Conservation (phyloP, 1,139 yeast genomes). For the Pneumocystis oryctolagi region DNA sequence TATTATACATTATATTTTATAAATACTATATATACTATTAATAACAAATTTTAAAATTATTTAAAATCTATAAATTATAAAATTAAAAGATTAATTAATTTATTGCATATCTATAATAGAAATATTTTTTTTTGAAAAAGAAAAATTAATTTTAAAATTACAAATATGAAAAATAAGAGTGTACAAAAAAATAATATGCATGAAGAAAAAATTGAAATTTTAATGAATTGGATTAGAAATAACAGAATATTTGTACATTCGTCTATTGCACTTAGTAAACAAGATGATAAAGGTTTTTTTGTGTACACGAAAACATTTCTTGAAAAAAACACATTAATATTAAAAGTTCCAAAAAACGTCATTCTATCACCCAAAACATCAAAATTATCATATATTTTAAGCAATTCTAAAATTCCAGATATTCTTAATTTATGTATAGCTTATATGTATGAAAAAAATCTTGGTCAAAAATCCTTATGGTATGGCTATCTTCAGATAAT, state of each 20-base stretch:
- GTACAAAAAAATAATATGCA: neutral
- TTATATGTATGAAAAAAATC: slow-evolving; percentile 50
- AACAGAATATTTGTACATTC: neutral
- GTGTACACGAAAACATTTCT: neutral
- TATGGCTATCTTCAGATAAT: slow-evolving; percentile 44
- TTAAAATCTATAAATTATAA: no score
- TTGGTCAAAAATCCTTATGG: slow-evolving; percentile 62
- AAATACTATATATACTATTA: no score
- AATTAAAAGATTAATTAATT: no score
- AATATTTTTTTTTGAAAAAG: no score
- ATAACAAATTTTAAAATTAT: no score
- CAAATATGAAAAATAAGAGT: neutral
- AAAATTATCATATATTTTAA: slow-evolving; percentile 50
- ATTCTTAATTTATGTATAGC: slow-evolving; percentile 54
- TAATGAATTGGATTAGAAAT: neutral
- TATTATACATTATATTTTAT: no score
- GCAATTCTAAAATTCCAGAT: slow-evolving; percentile 36
- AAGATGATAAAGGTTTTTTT: neutral
- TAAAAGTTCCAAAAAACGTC: slow-evolving; percentile 15
- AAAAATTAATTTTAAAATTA: neutral
- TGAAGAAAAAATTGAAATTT: neutral
- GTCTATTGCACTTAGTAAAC: neutral
- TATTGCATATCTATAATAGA: no score
- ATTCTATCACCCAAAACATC: slow-evolving; percentile 24
- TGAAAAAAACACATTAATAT: slow-evolving; percentile 2